These are phyloP conservation scores for Serendipita sp. DNA, from an alignment of 768 basidiomycete species.

Conservation along the genomic window DNA sequence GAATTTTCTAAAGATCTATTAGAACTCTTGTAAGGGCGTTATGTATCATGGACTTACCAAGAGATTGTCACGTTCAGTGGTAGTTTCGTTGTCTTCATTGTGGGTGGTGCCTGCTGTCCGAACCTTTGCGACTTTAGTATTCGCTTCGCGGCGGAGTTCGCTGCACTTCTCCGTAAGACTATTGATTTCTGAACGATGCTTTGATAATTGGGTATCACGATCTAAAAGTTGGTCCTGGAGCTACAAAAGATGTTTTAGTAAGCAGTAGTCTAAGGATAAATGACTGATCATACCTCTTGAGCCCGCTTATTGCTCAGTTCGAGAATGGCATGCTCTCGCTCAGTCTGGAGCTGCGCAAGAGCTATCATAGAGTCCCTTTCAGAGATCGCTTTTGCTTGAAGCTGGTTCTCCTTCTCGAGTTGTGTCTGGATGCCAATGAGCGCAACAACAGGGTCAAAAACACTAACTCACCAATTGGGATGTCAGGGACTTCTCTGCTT, in stretches of 20 bases:
- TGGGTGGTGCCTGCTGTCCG: constrained; percentile 15
- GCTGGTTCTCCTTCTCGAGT: constrained; percentile 31
- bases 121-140: not conserved
- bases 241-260: not conserved
- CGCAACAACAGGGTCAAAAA: not conserved
- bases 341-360: not conserved
- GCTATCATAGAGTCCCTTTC: not conserved
- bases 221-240: not conserved
- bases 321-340: not conserved
- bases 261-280: not conserved
- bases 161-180: constrained; percentile 8
- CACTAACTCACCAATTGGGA: constrained; percentile 39
- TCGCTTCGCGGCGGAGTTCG: constrained; percentile 11
- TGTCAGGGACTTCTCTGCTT: constrained; percentile 43
- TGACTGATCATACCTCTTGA: constrained; percentile 5
- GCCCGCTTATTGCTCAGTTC: not conserved
- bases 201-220: not conserved
- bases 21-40: not conserved
- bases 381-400: constrained; percentile 21
- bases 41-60: constrained; percentile 8
- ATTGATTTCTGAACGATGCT: constrained; percentile 5
- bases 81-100: constrained; percentile 22
- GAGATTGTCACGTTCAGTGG: constrained; percentile 34
- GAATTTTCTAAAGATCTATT: constrained; percentile 37
- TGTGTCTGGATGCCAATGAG: constrained; percentile 18